Evolutionary conservation across 2,329 filamentous ascomycete species (phyloP), one percentile per base, ranked within the genome.

Genomic region (Aspergillus melleus): DNA sequence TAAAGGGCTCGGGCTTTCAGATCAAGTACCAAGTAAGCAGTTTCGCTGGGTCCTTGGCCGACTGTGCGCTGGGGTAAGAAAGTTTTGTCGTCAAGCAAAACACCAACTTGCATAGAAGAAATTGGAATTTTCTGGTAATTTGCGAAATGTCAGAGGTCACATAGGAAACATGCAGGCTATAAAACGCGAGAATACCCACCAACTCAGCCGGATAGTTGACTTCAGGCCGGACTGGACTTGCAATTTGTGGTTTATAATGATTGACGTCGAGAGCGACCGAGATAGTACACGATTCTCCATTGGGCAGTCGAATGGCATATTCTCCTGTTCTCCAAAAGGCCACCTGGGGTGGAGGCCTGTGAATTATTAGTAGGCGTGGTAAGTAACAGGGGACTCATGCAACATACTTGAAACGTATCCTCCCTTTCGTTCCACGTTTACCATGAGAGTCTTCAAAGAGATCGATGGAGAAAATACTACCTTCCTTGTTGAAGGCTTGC

Each of bases 61-160:
- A 80, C 67, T 1, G 78, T 81, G 55, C 82, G 83, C 81, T 90
- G 84, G 9, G 80, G 73, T 70, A 88, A 83, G 81, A 92, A 86
- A 0, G 79, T 77, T 2, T 75, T 77, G 4, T 84, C 80, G 1
- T 80, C 74, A 1, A 82, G 66, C 75, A 86, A 80, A 46, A 86
- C 78, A 0, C 90, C 90, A 65, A 92, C 89, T 19, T 86, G 81
- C 1, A 92, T 68, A 0, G 75, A 77, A 1, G 70, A 66, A 2
- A 83, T 77, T 1, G 72, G 67, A 1, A 87, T 63, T 16, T 69
- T 77, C 72, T 84, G 74, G 20, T 55, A 1, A 49, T 16, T 14
- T 22, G 12, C 47, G 52, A 52, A 26, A 36, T 56, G 57, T 49
- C 19, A 50, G 46, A 44, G 12, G 6, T 1, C 6, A 10, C 22